Percentiles rank a stretch among this genome's conserved stretches.
phyloP scores from a whole-genome alignment of 176 grass and related monocot genomes.

The Aegilops sharonensis region DNA sequence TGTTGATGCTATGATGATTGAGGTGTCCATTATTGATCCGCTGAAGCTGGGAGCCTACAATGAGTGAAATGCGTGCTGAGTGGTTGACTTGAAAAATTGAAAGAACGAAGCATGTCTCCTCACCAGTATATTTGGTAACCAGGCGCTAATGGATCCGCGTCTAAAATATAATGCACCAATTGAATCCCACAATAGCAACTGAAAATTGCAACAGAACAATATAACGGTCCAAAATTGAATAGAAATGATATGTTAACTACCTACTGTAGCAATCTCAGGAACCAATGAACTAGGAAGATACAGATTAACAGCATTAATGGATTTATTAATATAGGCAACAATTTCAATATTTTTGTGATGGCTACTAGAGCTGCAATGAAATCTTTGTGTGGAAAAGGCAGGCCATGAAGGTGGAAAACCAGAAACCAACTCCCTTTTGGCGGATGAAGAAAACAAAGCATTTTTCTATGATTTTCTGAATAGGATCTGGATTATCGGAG shows the following conservation, averaged over 20 bases:
- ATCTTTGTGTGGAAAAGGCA: neutral
- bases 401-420: neutral
- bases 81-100: conserved; percentile 17
- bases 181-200: conserved; percentile 70
- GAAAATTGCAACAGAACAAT: conserved; percentile 33
- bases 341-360: neutral
- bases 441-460: conserved; percentile 8
- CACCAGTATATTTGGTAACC: conserved; percentile 58
- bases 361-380: conserved; percentile 7
- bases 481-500: conserved; percentile 15
- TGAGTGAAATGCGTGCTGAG: conserved; percentile 15
- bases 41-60: conserved; percentile 55
- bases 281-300: conserved; percentile 15
- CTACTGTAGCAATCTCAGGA: neutral
- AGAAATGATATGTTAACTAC: neutral
- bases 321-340: neutral
- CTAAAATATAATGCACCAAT: conserved; percentile 40
- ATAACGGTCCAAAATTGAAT: conserved; percentile 1
- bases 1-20: conserved; percentile 67
- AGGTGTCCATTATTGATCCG: conserved; percentile 56
- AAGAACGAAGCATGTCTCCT: conserved; percentile 34
- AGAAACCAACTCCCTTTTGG: neutral
- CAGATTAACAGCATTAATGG: conserved; percentile 13
- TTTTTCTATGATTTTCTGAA: neutral
- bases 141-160: conserved; percentile 31